Percentiles rank a stretch among this genome's conserved stretches.
Evolutionary conservation across 164 flowering plant species (phyloP).

Genomic region (Cinnamomum chago): DNA sequence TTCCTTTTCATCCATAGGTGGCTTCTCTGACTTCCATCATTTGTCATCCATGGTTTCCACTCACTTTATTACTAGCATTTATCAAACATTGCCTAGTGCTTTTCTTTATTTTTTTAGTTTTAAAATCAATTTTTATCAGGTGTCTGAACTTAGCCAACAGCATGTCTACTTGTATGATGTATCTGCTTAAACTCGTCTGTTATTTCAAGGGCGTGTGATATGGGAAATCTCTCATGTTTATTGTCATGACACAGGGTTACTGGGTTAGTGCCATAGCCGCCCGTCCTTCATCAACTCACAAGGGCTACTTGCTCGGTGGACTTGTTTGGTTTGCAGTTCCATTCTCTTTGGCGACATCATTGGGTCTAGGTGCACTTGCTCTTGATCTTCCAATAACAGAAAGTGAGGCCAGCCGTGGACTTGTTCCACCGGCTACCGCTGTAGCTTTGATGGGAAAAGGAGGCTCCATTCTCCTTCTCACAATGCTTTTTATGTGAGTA

Average conservation of each 20-base stretch:
- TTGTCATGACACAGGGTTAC: slow-evolving; percentile 52
- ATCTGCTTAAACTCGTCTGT: not conserved
- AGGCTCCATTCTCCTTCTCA: slow-evolving; percentile 85
- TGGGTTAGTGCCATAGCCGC: slow-evolving; percentile 99
- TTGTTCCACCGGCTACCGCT: slow-evolving; percentile 95
- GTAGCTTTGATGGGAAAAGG: slow-evolving; percentile 92
- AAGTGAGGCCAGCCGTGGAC: slow-evolving; percentile 75
- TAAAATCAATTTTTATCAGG: too few relatives aligned
- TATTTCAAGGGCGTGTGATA: not conserved
- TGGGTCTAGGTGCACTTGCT: slow-evolving; percentile 82
- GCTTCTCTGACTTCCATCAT: too few relatives aligned
- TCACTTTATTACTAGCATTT: too few relatives aligned
- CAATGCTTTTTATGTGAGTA: slow-evolving; percentile 93
- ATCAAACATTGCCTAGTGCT: not conserved
- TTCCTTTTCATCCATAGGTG: too few relatives aligned
- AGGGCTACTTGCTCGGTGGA: slow-evolving; percentile 91
- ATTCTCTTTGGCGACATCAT: slow-evolving; percentile 78
- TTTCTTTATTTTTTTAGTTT: too few relatives aligned
- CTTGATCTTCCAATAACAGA: slow-evolving; percentile 83
- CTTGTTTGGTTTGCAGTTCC: slow-evolving; percentile 98
- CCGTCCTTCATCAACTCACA: slow-evolving; percentile 91
- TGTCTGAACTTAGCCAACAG: not conserved
- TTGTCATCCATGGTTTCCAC: too few relatives aligned
- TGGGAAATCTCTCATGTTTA: not conserved
- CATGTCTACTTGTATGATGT: not conserved